These are phyloP conservation scores for Starmerella roubikii DNA, from an alignment of 805 yeast species.

Conservation along the genomic window DNA sequence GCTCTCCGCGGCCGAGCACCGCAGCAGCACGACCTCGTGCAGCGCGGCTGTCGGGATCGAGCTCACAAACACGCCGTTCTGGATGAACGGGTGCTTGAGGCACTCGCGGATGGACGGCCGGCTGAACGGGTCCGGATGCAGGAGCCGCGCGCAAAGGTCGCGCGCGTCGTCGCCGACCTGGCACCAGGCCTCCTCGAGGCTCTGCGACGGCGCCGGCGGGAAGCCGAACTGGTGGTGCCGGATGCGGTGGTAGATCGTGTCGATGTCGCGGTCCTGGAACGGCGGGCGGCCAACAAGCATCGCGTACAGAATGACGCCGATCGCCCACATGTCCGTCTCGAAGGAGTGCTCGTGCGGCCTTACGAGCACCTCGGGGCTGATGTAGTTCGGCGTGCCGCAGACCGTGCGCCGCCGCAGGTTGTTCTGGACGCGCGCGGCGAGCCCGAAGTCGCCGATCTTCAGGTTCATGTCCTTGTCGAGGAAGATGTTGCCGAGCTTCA, in stretches of 20 bases:
- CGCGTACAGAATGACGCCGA: conserved; percentile 93
- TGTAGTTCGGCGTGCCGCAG: conserved; percentile 97
- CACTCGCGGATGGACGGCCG: conserved; percentile 76
- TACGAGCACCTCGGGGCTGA: conserved; percentile 93
- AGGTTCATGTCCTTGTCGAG: conserved; percentile 87
- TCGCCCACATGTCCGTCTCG: conserved; percentile 96
- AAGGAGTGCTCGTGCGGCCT: conserved; percentile 61
- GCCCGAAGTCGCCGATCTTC: conserved; percentile 94
- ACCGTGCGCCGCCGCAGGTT: conserved; percentile 77
- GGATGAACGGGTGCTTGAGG: conserved; percentile 74
- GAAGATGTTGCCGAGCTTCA: conserved; percentile 90
- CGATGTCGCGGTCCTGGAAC: conserved; percentile 90
- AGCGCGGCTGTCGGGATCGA: conserved; percentile 49
- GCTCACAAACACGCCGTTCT: conserved; percentile 63
- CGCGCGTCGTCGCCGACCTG: conserved; percentile 41
- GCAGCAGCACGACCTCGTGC: conserved; percentile 46
- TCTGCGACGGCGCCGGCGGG: conserved; percentile 42
- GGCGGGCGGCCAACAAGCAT: conserved; percentile 91
- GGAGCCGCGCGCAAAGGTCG: conserved; percentile 48
- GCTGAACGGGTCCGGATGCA: conserved; percentile 60
- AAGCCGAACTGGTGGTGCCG: conserved; percentile 66
- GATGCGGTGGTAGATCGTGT: conserved; percentile 82
- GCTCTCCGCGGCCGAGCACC: conserved; percentile 46
- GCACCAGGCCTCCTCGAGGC: conserved; percentile 29
- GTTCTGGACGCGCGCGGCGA: conserved; percentile 82